These are phyloP conservation scores for Tetracladium maxilliforme DNA, from an alignment of 2,329 filamentous ascomycete species.

Conservation along the genomic window DNA sequence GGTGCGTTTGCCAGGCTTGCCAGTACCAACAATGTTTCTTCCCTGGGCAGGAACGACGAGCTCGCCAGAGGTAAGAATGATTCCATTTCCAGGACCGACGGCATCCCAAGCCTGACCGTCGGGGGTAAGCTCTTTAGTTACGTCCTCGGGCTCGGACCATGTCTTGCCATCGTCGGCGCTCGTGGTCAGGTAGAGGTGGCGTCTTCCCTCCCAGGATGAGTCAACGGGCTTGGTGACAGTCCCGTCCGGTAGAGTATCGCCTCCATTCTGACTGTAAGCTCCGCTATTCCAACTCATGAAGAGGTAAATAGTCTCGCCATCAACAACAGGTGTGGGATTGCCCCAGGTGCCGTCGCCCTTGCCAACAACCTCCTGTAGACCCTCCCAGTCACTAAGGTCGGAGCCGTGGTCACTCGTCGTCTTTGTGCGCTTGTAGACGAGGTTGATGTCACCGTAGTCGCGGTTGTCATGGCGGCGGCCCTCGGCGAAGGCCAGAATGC, in stretches of 20 bases:
- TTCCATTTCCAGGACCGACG: too few relatives aligned
- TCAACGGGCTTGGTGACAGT: too few relatives aligned
- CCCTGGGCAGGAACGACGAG: too few relatives aligned
- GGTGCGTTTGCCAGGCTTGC: too few relatives aligned
- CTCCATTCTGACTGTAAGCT: constrained; percentile 12
- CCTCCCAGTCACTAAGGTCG: constrained; percentile 10
- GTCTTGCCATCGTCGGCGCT: too few relatives aligned
- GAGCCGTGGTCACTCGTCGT: constrained; percentile 9
- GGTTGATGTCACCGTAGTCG: constrained; percentile 14
- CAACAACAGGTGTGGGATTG: constrained; percentile 15
- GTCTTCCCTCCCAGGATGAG: too few relatives aligned
- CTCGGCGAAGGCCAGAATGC: constrained; percentile 13
- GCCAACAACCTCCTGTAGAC: constrained; percentile 10
- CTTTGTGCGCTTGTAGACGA: constrained; percentile 14
- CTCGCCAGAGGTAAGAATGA: too few relatives aligned
- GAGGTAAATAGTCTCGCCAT: constrained; percentile 14
- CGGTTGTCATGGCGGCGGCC: constrained; percentile 11
- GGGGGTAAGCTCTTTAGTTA: too few relatives aligned
- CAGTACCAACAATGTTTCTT: too few relatives aligned
- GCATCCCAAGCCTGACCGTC: too few relatives aligned
- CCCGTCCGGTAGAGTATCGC: constrained; percentile 9
- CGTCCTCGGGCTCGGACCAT: too few relatives aligned
- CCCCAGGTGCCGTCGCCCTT: constrained; percentile 12
- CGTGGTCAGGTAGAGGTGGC: too few relatives aligned
- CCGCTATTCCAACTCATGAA: constrained; percentile 14